phyloP scores from a whole-genome alignment of 2,329 filamentous ascomycete species.

The Boeremia exigua region DNA sequence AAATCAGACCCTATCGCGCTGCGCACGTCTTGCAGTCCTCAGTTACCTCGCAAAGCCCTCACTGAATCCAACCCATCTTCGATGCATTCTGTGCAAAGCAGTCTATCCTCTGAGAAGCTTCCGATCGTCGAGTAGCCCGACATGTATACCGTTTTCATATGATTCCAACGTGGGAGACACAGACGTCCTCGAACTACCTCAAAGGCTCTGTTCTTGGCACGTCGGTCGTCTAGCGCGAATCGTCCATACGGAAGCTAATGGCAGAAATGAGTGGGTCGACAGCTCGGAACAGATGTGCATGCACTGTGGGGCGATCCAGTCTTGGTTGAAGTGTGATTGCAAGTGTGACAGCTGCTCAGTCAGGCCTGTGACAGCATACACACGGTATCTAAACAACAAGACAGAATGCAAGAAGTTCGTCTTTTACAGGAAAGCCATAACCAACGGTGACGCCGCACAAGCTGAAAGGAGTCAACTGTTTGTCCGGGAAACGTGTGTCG shows the following conservation, averaged over 20 bases:
- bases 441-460: not conserved
- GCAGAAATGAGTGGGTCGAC: conserved; percentile 40
- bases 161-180: conserved; percentile 6
- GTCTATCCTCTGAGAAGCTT: conserved; percentile 40
- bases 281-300: conserved; percentile 39
- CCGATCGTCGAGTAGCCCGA: conserved; percentile 37
- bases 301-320: conserved; percentile 41
- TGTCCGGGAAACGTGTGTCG: conserved; percentile 31
- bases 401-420: conserved; percentile 27
- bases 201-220: conserved; percentile 44
- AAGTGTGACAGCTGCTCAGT: conserved; percentile 41
- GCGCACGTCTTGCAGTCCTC: conserved; percentile 38
- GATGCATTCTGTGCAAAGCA: conserved; percentile 43
- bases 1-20: conserved; percentile 27
- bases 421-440: conserved; percentile 32
- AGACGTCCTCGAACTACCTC: conserved; percentile 39
- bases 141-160: conserved; percentile 25
- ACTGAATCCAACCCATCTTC: conserved; percentile 19
- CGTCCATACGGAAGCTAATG: conserved; percentile 25
- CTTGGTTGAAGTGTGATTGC: conserved; percentile 36
- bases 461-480: conserved; percentile 23
- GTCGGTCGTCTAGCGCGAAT: conserved; percentile 36
- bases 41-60: conserved; percentile 29
- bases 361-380: conserved; percentile 37
- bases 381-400: conserved; percentile 39